These are phyloP conservation scores for Xylariaceae sp. DNA, from an alignment of 2,329 filamentous ascomycete species.

Conservation along the genomic window DNA sequence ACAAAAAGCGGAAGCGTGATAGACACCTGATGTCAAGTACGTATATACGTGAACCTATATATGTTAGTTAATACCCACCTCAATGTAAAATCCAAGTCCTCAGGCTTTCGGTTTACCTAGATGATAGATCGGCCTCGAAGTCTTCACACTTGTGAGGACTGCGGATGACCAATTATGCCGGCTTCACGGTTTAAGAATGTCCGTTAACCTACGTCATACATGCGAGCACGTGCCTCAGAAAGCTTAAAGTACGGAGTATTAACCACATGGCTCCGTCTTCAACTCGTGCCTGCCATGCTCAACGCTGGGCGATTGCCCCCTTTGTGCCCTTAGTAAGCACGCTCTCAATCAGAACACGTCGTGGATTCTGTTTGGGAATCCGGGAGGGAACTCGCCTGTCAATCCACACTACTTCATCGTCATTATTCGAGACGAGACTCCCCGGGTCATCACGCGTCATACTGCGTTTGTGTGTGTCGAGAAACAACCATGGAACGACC, in stretches of 20 bases:
- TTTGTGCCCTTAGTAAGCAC: not conserved
- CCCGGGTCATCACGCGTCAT: not conserved
- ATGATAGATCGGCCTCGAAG: not conserved
- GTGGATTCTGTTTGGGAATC: not conserved
- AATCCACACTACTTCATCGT: not conserved
- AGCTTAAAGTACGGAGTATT: not conserved
- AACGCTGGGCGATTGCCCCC: not conserved
- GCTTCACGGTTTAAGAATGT: not conserved
- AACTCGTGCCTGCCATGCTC: not conserved
- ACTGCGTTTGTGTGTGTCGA: not conserved
- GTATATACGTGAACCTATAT: not conserved
- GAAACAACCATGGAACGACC: conserved; percentile 21
- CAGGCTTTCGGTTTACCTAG: not conserved
- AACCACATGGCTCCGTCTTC: not conserved
- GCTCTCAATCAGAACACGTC: not conserved
- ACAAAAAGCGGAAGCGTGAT: conserved; percentile 7
- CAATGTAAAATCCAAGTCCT: conserved; percentile 2
- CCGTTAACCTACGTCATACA: not conserved
- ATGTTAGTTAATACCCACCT: conserved; percentile 4
- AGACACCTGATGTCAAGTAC: conserved; percentile 1
- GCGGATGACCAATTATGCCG: not conserved
- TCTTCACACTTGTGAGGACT: not conserved
- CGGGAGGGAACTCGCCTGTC: not conserved
- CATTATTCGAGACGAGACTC: not conserved
- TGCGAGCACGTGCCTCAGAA: not conserved